Evolutionary conservation across 2,329 filamentous ascomycete species (phyloP).

Genomic region (Pleomassaria siparia): DNA sequence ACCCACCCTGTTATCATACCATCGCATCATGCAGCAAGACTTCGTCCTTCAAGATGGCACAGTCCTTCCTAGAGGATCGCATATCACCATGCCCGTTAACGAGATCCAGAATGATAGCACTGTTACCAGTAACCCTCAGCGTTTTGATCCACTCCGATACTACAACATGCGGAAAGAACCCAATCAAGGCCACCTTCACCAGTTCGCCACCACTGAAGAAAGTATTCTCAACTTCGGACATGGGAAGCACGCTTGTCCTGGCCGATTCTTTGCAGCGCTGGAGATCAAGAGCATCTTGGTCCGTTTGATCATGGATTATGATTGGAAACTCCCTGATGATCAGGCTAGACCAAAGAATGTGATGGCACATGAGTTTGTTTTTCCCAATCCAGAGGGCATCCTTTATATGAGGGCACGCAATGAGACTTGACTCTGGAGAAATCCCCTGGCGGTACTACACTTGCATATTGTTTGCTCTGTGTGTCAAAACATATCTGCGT

Average conservation of each 20-base stretch:
- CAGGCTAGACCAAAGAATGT: slow-evolving; percentile 6
- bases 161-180: slow-evolving; percentile 13
- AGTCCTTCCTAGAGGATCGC: slow-evolving; percentile 13
- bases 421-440: too few relatives aligned
- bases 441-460: too few relatives aligned
- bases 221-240: slow-evolving; percentile 13
- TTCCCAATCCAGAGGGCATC: slow-evolving; percentile 7
- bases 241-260: slow-evolving; percentile 12
- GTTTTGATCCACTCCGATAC: too few relatives aligned
- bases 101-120: slow-evolving; percentile 9
- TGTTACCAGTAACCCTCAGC: too few relatives aligned
- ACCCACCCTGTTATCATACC: slow-evolving; percentile 13
- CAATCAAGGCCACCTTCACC: slow-evolving; percentile 13
- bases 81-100: slow-evolving; percentile 14
- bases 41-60: slow-evolving; percentile 15
- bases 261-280: slow-evolving; percentile 15
- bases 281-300: slow-evolving; percentile 12
- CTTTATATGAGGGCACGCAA: slow-evolving; percentile 6
- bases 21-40: slow-evolving; percentile 9
- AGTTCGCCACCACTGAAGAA: slow-evolving; percentile 11
- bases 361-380: slow-evolving; percentile 8
- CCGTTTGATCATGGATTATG: slow-evolving; percentile 13
- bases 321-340: slow-evolving; percentile 10
- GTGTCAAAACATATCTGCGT: too few relatives aligned
- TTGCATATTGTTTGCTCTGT: too few relatives aligned